A percentile compares a stretch with the other conserved stretches of the same genome.
These are phyloP conservation scores for Fusarium chaquense DNA, from an alignment of 2,329 filamentous ascomycete species.

Conservation along the genomic window DNA sequence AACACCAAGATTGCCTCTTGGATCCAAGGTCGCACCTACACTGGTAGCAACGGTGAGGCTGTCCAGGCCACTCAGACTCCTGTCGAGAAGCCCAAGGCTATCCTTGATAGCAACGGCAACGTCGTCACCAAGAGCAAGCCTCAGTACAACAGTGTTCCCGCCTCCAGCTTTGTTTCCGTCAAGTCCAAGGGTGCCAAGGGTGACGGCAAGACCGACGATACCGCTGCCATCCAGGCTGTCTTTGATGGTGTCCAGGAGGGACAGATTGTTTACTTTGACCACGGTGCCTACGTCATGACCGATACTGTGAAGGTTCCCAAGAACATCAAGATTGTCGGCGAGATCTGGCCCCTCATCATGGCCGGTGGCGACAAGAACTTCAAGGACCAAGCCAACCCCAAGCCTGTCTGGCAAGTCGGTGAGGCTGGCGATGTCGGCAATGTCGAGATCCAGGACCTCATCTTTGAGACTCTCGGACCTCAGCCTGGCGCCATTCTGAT, in stretches of 20 bases:
- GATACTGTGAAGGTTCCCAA: constrained; percentile 79
- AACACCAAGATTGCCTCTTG: constrained; percentile 77
- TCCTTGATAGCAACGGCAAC: constrained; percentile 73
- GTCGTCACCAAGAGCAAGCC: constrained; percentile 90
- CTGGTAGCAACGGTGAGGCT: constrained; percentile 58
- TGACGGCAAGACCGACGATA: constrained; percentile 90
- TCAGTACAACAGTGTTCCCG: constrained; percentile 79
- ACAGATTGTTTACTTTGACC: constrained; percentile 79
- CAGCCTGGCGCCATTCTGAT: constrained; percentile 90
- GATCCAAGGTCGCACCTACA: constrained; percentile 83
- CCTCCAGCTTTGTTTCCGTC: constrained; percentile 82
- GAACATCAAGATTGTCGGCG: constrained; percentile 88
- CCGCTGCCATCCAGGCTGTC: constrained; percentile 81
- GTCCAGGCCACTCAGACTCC: constrained; percentile 69
- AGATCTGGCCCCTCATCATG: constrained; percentile 92
- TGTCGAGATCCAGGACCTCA: constrained; percentile 89
- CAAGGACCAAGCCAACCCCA: constrained; percentile 78
- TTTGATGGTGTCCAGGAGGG: constrained; percentile 75
- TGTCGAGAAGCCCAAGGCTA: constrained; percentile 72
- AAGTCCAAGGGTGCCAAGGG: constrained; percentile 86
- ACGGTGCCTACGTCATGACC: constrained; percentile 78
- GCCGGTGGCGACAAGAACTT: constrained; percentile 79
- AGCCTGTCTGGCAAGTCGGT: constrained; percentile 88
- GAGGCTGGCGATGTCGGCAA: constrained; percentile 79
- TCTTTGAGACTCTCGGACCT: constrained; percentile 85